Evolutionary conservation across 768 basidiomycete genomes (phyloP), one percentile per base, ranked within the genome.

Genomic region (Harrya chromipes): DNA sequence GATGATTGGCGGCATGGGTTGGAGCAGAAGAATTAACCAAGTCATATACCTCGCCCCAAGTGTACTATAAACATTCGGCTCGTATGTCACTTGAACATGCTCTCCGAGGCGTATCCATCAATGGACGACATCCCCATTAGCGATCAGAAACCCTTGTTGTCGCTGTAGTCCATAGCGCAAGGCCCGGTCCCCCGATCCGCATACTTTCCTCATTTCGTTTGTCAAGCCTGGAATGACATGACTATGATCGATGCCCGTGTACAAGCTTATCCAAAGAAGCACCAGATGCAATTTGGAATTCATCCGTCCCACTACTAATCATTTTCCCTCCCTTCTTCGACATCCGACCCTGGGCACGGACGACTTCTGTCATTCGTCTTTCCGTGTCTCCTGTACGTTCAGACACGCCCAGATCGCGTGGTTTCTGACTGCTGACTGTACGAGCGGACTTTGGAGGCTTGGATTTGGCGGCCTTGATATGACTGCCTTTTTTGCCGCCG

Each of bases 331-430:
- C 82, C 67, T 84, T 84, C 75, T 87, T 94, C 47, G 82, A 80
- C 49, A 88, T 69, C 43, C 89, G 78, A 9, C 94, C 94, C 62
- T 91, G 90, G 12, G 79, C 76, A 38, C 94, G 81, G 26, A 95
- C 93, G 37, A 86, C 81, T 47, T 81, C 81, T 60, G 86, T 83
- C 94, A 97, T 97, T 27, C 93, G 80, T 64, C 74, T 76, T 69
- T 92, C 92, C 12, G 85, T 81, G 27, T 81, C 83, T 4, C 62
- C 62, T 68, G 72, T 49, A 70, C 71, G 57, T 50, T 71, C 60
- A 5, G 49, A 56, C 27, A 54, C 24, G 37, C 74, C 72, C 72
- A 75, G 68, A 56, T 74, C n/a, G 53, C 53, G 54, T 19, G 36
- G n/a, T n/a, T 38, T 64, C 10, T 35, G 50, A 27, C 56, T 53